Conservation (phyloP, 441 rosid species). For the Adansonia grandidieri region DNA sequence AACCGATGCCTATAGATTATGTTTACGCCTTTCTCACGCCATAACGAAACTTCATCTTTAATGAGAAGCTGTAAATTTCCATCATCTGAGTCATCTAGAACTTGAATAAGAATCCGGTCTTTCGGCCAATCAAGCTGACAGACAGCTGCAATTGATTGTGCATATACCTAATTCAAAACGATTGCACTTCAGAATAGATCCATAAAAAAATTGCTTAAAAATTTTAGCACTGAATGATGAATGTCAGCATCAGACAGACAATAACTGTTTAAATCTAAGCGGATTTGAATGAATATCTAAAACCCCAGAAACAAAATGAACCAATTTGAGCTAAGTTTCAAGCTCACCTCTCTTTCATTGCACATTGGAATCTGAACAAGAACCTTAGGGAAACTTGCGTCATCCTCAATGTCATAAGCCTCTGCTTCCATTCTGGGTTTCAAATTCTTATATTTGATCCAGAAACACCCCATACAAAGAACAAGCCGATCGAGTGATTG, state of each 20-base stretch:
- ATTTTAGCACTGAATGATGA: not conserved
- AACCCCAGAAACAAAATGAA: not conserved
- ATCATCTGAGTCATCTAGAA: not conserved
- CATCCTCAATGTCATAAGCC: not conserved
- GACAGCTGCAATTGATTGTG: not conserved
- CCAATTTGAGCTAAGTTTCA: not conserved
- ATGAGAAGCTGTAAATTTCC: not conserved
- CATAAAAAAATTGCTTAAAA: not conserved
- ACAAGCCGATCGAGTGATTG: slow-evolving; percentile 7
- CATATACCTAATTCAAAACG: not conserved
- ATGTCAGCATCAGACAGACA: too few species aligned
- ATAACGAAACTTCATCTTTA: not conserved
- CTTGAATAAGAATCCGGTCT: slow-evolving; percentile 3
- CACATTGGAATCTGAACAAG: slow-evolving; percentile 11
- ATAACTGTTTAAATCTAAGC: too few species aligned
- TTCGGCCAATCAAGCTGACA: slow-evolving; percentile 12
- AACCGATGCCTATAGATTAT: slow-evolving; percentile 2
- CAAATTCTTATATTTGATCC: not conserved
- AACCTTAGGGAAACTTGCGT: not conserved
- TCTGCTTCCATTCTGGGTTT: not conserved
- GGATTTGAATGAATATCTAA: too few species aligned
- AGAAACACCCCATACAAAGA: slow-evolving; percentile 3
- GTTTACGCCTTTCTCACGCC: slow-evolving; percentile 9
- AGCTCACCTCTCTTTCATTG: slow-evolving; percentile 10
- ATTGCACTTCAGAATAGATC: too few species aligned